These are phyloP conservation scores for Penicillium daleae DNA, from an alignment of 495 filamentous ascomycete species.

Conservation along the genomic window DNA sequence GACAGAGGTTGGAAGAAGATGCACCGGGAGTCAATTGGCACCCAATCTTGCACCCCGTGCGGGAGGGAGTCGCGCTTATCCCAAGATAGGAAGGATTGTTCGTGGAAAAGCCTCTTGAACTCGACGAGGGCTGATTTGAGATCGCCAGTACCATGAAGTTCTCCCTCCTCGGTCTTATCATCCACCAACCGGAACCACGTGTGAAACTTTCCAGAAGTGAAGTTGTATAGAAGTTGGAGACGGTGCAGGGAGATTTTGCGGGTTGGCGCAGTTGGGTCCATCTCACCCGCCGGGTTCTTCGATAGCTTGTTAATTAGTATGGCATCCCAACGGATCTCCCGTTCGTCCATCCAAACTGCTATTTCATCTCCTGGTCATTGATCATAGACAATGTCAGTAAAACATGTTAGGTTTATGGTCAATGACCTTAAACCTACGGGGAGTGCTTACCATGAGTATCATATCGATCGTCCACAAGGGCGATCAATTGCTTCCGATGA, in stretches of 20 bases:
- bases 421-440: not conserved
- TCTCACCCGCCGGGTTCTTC: not conserved
- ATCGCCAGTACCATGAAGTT: not conserved
- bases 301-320: not conserved
- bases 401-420: not conserved
- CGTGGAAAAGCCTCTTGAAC: conserved; percentile 15
- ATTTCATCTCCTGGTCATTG: not conserved
- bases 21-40: not conserved
- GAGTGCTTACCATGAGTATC: not conserved
- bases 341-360: not conserved
- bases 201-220: not conserved
- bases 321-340: not conserved
- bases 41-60: not conserved
- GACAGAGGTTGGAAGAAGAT: conserved; percentile 9
- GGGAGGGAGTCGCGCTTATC: conserved; percentile 6
- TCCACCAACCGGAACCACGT: not conserved
- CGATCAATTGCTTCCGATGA: not conserved
- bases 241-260: not conserved
- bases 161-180: not conserved
- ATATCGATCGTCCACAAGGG: conserved; percentile 13
- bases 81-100: conserved; percentile 12
- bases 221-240: conserved; percentile 16
- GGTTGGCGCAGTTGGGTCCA: not conserved
- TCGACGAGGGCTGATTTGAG: conserved; percentile 1
- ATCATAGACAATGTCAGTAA: not conserved